These are phyloP conservation scores for Ogataea sp. DNA, from an alignment of 805 yeast genomes.

Conservation along the genomic window DNA sequence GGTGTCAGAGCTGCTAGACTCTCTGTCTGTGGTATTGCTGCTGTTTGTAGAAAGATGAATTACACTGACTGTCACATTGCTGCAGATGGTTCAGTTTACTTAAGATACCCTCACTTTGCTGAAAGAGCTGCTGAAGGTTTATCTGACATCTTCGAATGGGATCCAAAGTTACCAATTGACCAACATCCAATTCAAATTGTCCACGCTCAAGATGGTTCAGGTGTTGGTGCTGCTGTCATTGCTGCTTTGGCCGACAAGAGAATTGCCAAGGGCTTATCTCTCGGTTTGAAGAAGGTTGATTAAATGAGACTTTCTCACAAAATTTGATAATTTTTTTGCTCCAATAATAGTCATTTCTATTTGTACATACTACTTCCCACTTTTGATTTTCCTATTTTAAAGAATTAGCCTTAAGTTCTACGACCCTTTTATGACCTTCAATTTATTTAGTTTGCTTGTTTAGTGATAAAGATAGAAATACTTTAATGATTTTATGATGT, in stretches of 20 bases:
- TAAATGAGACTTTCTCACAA: neutral
- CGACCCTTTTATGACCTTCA: too few relatives aligned
- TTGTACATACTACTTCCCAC: too few relatives aligned
- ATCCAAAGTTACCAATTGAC: conserved; percentile 23
- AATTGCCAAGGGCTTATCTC: conserved; percentile 55
- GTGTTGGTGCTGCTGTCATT: conserved; percentile 97
- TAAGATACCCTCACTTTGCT: conserved; percentile 90
- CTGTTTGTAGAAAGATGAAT: conserved; percentile 84
- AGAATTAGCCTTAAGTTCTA: too few relatives aligned
- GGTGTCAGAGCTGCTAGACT: conserved; percentile 94
- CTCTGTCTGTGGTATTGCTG: conserved; percentile 95
- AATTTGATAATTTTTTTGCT: neutral
- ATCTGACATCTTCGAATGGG: conserved; percentile 89
- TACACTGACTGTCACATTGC: conserved; percentile 80
- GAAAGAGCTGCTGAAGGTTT: conserved; percentile 89
- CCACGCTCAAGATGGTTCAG: conserved; percentile 97
- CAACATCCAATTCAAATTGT: conserved; percentile 79
- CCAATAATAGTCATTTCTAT: too few relatives aligned
- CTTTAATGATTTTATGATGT: too few relatives aligned
- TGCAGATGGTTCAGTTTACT: conserved; percentile 95
- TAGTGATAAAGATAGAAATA: too few relatives aligned
- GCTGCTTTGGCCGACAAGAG: conserved; percentile 90
- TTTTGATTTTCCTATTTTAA: too few relatives aligned
- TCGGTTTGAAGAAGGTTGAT: neutral
- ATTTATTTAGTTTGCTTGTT: too few relatives aligned